Percentiles rank a stretch among this genome's conserved stretches.
phyloP scores from a whole-genome alignment of 2,329 filamentous ascomycete species.

The Fusarium udum region DNA sequence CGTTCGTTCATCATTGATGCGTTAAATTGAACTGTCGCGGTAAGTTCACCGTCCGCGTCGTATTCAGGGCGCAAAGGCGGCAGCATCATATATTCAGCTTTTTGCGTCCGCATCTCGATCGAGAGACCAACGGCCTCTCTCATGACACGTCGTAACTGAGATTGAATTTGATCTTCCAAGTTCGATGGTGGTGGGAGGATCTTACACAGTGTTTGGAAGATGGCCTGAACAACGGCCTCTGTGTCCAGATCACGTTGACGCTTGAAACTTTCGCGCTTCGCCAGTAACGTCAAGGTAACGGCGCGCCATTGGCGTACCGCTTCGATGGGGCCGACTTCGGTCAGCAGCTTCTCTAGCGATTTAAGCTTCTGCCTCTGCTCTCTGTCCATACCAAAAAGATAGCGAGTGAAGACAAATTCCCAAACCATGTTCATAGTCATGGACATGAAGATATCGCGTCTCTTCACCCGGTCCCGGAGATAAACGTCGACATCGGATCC shows the following conservation, averaged over 20 bases:
- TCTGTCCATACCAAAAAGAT: constrained; percentile 97
- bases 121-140: constrained; percentile 88
- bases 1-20: constrained; percentile 94
- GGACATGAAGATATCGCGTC: constrained; percentile 96
- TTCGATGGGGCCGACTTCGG: constrained; percentile 84
- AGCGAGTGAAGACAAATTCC: constrained; percentile 98
- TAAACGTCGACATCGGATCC: constrained; percentile 92
- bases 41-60: constrained; percentile 89
- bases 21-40: constrained; percentile 90
- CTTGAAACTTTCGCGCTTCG: constrained; percentile 81
- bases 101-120: constrained; percentile 96
- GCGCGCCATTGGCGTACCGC: constrained; percentile 99
- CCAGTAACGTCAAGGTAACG: constrained; percentile 89
- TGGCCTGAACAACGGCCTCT: constrained; percentile 88
- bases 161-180: constrained; percentile 80
- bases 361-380: constrained; percentile 98
- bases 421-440: constrained; percentile 99
- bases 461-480: constrained; percentile 84
- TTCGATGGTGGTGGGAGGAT: constrained; percentile 88
- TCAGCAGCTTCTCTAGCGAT: constrained; percentile 88
- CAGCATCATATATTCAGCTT: constrained; percentile 98
- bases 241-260: constrained; percentile 88
- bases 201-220: constrained; percentile 83
- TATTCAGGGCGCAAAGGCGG: constrained; percentile 95
- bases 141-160: constrained; percentile 88